Percentiles rank a stretch among this genome's conserved stretches.
Evolutionary conservation across 441 rosid genomes (phyloP).

Genomic region (Daphne laureola): DNA sequence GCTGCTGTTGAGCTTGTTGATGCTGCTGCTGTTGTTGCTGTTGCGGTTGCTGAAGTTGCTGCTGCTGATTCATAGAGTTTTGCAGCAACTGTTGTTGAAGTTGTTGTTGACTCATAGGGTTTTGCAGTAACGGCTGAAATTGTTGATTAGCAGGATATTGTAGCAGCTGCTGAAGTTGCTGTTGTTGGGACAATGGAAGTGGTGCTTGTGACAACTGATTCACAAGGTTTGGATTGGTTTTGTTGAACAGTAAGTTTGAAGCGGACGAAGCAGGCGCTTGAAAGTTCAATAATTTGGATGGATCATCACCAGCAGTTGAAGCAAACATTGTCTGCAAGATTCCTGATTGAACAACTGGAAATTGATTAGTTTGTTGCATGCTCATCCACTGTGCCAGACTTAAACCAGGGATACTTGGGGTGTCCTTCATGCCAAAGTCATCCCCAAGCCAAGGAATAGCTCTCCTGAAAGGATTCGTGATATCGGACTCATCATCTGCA

Average conservation of each 20-base stretch:
- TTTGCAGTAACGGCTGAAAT: slow-evolving; percentile 46
- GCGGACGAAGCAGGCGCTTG: slow-evolving; percentile 59
- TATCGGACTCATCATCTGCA: slow-evolving; percentile 82
- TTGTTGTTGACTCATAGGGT: slow-evolving; percentile 46
- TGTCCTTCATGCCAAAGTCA: slow-evolving; percentile 73
- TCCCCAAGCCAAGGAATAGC: slow-evolving; percentile 97
- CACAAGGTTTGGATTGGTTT: slow-evolving; percentile 45
- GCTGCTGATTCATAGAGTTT: slow-evolving; percentile 27
- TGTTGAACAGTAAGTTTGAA: slow-evolving; percentile 58
- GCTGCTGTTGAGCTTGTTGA: slow-evolving; percentile 20
- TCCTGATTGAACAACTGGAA: slow-evolving; percentile 65
- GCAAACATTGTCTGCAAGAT: slow-evolving; percentile 61
- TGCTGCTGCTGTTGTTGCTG: slow-evolving; percentile 27
- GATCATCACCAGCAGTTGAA: slow-evolving; percentile 55
- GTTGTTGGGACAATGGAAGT: slow-evolving; percentile 70
- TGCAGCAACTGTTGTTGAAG: slow-evolving; percentile 29
- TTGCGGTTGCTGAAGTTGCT: slow-evolving; percentile 22
- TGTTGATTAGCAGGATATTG: slow-evolving; percentile 32
- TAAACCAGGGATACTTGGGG: slow-evolving; percentile 71
- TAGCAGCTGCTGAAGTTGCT: slow-evolving; percentile 51
- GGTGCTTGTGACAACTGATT: slow-evolving; percentile 61
- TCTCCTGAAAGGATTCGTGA: slow-evolving; percentile 80
- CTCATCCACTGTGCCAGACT: slow-evolving; percentile 98
- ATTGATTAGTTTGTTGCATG: slow-evolving; percentile 86
- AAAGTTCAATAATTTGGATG: slow-evolving; percentile 80